Conservation (phyloP, 208 protist species). For the Trypanosoma lewisi region DNA sequence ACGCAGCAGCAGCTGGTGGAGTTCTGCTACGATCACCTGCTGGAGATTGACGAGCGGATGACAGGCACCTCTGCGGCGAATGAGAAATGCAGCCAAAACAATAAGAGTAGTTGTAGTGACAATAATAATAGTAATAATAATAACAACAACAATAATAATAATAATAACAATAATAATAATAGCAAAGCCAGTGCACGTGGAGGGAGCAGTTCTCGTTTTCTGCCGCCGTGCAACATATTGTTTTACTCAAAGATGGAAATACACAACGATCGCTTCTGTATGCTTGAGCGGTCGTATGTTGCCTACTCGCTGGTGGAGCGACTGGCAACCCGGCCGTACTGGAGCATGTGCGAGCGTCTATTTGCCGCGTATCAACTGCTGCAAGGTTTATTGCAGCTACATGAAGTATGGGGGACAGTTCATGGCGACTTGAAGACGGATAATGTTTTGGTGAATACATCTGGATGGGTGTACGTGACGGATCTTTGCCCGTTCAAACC, state of each 20-base stretch:
- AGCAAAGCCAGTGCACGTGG: background rate
- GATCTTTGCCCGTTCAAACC: constrained; percentile 91
- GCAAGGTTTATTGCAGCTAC: constrained; percentile 62
- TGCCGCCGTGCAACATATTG: constrained; percentile 30
- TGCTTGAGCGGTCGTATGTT: constrained; percentile 74
- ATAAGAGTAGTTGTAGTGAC: background rate
- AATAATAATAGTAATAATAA: constrained; percentile 1
- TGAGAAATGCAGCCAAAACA: background rate
- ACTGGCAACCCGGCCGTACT: constrained; percentile 62
- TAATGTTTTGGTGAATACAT: constrained; percentile 78
- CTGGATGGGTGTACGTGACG: constrained; percentile 71
- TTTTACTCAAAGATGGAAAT: constrained; percentile 34
- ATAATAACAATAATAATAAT: background rate
- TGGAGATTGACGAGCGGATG: constrained; percentile 16
- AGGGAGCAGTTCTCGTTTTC: background rate
- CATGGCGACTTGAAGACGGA: constrained; percentile 90
- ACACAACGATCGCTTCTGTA: constrained; percentile 44
- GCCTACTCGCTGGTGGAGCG: constrained; percentile 74
- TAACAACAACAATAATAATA: background rate
- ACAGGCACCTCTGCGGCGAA: background rate
- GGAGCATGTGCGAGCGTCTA: constrained; percentile 37
- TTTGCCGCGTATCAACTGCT: constrained; percentile 76
- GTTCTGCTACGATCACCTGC: constrained; percentile 28
- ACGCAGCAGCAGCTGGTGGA: constrained; percentile 45
- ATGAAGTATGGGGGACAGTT: constrained; percentile 68